Conservation (phyloP, 2,329 filamentous ascomycete species). For the Penicillium thymicola region DNA sequence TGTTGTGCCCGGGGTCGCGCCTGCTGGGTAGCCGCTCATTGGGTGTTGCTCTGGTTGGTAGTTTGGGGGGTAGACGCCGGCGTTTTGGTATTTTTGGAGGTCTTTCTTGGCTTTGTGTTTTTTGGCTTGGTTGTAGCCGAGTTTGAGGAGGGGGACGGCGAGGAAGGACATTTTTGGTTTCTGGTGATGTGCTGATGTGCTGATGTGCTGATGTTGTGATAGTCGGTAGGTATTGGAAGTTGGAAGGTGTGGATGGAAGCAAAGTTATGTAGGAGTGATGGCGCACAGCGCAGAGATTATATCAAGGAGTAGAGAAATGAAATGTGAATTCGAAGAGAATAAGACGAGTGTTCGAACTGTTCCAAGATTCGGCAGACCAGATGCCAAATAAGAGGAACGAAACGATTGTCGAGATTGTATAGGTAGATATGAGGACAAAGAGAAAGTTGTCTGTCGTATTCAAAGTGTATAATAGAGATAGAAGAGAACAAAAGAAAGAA, state of each 20-base stretch:
- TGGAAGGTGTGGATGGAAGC: background rate
- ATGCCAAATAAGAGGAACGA: constrained; percentile 8
- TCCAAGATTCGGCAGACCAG: constrained; percentile 14
- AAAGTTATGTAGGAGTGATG: background rate
- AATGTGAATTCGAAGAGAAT: background rate
- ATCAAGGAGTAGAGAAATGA: background rate
- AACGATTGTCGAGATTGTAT: constrained; percentile 9
- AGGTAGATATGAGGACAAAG: constrained; percentile 1
- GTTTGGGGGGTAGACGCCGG: constrained; percentile 17
- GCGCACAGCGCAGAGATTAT: constrained; percentile 6
- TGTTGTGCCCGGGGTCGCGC: constrained; percentile 18
- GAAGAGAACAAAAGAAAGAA: constrained; percentile 13
- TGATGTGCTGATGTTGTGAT: background rate
- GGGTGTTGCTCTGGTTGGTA: constrained; percentile 18
- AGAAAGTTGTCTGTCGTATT: background rate
- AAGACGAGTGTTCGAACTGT: background rate
- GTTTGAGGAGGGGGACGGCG: constrained; percentile 27
- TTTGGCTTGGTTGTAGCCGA: constrained; percentile 30
- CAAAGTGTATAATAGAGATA: constrained; percentile 1
- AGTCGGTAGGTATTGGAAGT: background rate
- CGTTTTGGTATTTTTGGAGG: constrained; percentile 13
- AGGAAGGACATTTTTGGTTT: constrained; percentile 30
- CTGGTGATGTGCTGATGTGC: background rate
- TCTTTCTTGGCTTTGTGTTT: constrained; percentile 31
- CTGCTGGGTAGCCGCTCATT: constrained; percentile 19